These are phyloP conservation scores for Kwoniella europaea DNA, from an alignment of 768 basidiomycete genomes.

Conservation along the genomic window DNA sequence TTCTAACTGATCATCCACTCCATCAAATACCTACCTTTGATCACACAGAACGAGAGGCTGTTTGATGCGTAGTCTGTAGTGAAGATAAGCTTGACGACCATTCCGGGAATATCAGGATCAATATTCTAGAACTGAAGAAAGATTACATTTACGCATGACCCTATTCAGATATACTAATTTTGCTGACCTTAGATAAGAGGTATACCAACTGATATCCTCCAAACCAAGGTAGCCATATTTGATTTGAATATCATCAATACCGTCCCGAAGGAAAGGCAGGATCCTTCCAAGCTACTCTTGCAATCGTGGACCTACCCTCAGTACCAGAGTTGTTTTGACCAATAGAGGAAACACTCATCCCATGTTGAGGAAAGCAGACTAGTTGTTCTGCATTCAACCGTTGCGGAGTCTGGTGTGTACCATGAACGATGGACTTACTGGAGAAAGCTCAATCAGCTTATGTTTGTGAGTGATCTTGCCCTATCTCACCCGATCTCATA, in stretches of 20 bases:
- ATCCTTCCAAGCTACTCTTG: constrained; percentile 4
- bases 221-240: not conserved
- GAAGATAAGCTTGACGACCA: not conserved
- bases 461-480: constrained; percentile 12
- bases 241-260: not conserved
- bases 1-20: not conserved
- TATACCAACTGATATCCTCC: not conserved
- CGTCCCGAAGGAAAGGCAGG: not conserved
- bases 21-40: not conserved
- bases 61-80: not conserved
- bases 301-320: not conserved
- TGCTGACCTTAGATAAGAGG: not conserved
- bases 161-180: not conserved
- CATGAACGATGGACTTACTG: constrained; percentile 14
- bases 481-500: not conserved
- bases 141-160: too few species aligned
- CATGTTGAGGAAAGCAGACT: too few species aligned
- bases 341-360: not conserved
- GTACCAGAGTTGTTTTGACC: not conserved
- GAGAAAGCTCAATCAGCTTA: constrained; percentile 16
- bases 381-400: too few species aligned
- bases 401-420: not conserved
- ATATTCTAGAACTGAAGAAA: not conserved
- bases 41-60: not conserved
- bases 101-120: not conserved